A percentile compares a stretch with the other conserved stretches of the same genome.
Evolutionary conservation across 2,329 filamentous ascomycete genomes (phyloP).

Genomic region (Metarhizium album): DNA sequence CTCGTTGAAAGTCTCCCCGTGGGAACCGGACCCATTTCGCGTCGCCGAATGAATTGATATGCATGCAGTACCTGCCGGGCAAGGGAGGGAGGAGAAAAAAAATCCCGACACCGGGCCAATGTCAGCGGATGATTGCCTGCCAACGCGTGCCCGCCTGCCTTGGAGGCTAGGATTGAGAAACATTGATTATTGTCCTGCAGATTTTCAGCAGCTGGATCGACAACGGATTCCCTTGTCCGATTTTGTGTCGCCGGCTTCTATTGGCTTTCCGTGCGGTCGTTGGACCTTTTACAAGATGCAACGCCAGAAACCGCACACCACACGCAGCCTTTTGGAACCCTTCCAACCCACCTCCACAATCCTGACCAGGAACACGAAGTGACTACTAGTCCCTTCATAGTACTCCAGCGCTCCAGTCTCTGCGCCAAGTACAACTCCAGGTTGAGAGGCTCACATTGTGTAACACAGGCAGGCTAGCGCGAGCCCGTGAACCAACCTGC

Average conservation of each 20-base stretch:
- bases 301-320: neutral
- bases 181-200: neutral
- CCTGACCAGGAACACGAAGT: neutral
- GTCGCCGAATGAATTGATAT: neutral
- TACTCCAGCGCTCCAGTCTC: neutral
- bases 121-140: too few species aligned
- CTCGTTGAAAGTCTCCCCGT: neutral
- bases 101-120: too few species aligned
- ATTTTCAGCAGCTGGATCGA: neutral
- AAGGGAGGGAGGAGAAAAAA: too few species aligned
- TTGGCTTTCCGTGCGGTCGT: neutral
- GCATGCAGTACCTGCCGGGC: too few species aligned
- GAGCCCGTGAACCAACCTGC: conserved; percentile 6
- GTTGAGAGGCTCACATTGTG: conserved; percentile 3
- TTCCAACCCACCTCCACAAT: neutral
- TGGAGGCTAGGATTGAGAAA: neutral
- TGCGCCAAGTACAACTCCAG: neutral
- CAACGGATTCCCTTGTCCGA: neutral
- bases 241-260: neutral
- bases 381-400: neutral
- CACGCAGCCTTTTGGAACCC: neutral
- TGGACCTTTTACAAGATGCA: neutral
- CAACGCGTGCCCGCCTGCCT: neutral
- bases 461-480: conserved; percentile 7
- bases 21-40: neutral